Evolutionary conservation across 1,284 basidiomycete species (phyloP).

Genomic region (Ganoderma lucidum): DNA sequence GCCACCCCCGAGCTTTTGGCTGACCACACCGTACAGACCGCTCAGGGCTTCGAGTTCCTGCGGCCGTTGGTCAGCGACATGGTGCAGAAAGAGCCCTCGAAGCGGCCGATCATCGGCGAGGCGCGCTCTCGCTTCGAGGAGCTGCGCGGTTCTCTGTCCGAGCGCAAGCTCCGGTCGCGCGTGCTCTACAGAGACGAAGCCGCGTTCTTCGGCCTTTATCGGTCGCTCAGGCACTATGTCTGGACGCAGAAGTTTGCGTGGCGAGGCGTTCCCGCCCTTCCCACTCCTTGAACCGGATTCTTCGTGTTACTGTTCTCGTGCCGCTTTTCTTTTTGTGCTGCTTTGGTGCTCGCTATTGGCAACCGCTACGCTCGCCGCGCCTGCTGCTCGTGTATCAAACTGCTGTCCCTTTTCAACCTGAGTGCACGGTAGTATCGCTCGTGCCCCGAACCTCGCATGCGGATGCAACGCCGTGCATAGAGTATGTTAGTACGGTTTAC

Average conservation of each 20-base stretch:
- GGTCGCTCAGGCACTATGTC: slow-evolving; percentile 10
- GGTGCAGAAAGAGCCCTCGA: slow-evolving; percentile 38
- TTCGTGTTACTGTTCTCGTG: no score
- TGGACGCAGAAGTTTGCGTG: slow-evolving; percentile 9
- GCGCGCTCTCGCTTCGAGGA: slow-evolving; percentile 7
- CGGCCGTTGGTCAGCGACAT: slow-evolving; percentile 42
- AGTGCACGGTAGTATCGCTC: no score
- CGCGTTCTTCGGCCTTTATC: slow-evolving; percentile 3
- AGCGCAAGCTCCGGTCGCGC: slow-evolving; percentile 23
- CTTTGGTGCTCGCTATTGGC: no score
- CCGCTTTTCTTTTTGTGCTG: no score
- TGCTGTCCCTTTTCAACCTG: no score
- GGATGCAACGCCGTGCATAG: no score
- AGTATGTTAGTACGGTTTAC: no score
- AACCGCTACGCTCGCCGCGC: no score
- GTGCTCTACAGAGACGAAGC: slow-evolving; percentile 6
- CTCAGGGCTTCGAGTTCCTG: slow-evolving; percentile 42
- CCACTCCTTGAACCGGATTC: not conserved
- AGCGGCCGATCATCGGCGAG: slow-evolving; percentile 34
- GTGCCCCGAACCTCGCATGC: no score
- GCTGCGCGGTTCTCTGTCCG: slow-evolving; percentile 1
- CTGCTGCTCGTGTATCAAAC: no score
- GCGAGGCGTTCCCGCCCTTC: not conserved
- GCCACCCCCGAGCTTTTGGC: no score
- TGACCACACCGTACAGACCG: slow-evolving; percentile 15